Percentiles rank a stretch among this genome's conserved stretches.
Conservation (phyloP, 805 yeast genomes). For the Alloascoidea africana region DNA sequence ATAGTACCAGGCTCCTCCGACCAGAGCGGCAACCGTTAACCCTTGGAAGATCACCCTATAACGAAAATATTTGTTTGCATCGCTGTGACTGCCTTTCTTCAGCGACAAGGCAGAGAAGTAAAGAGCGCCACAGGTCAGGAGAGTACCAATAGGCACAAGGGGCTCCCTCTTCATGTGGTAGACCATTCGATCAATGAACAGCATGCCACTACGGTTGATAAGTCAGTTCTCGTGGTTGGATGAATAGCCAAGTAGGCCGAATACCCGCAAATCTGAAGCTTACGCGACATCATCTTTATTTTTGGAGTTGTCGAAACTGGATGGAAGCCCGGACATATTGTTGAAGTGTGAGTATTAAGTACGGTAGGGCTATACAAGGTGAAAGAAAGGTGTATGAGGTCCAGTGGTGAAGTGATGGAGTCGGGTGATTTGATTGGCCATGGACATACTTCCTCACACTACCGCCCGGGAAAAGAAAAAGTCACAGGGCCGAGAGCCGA, state of each 20-base stretch:
- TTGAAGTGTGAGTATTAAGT: too few relatives aligned
- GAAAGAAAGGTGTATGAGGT: too few relatives aligned
- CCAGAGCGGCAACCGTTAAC: constrained; percentile 66
- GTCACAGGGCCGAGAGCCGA: too few relatives aligned
- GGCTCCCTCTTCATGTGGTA: constrained; percentile 67
- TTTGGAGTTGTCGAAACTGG: constrained; percentile 20
- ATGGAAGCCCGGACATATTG: constrained; percentile 18
- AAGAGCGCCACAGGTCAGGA: constrained; percentile 72
- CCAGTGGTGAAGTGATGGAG: too few relatives aligned
- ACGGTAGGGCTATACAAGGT: too few relatives aligned
- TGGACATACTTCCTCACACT: too few relatives aligned
- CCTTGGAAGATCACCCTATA: constrained; percentile 86
- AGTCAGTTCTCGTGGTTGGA: background rate
- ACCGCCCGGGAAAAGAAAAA: too few relatives aligned
- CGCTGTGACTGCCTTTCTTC: constrained; percentile 51
- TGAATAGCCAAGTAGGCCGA: too few relatives aligned
- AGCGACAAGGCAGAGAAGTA: constrained; percentile 64
- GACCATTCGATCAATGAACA: constrained; percentile 39
- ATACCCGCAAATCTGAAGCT: background rate
- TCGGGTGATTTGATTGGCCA: too few relatives aligned
- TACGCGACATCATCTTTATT: constrained; percentile 10
- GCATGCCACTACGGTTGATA: constrained; percentile 21
- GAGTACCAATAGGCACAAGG: constrained; percentile 69
- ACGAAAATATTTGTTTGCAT: constrained; percentile 77
- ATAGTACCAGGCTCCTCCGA: constrained; percentile 64